Percentiles rank a stretch among this genome's conserved stretches.
phyloP scores from a whole-genome alignment of 768 basidiomycete species.

The Russula compacta region DNA sequence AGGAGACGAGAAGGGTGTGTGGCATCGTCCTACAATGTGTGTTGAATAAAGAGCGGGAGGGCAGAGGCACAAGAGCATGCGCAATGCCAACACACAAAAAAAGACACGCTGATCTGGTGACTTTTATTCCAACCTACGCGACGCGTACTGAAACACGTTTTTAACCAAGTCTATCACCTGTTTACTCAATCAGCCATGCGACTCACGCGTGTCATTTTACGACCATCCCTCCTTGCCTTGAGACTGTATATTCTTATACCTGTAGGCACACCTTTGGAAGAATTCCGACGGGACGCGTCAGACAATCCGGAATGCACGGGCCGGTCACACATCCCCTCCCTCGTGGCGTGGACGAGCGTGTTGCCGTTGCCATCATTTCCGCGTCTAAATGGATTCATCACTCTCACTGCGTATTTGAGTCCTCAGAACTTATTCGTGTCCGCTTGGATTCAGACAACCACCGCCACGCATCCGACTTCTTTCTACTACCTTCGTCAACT shows the following conservation, averaged over 20 bases:
- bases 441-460: not conserved
- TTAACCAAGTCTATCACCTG: not conserved
- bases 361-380: not conserved
- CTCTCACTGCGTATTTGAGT: too few species aligned
- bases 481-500: not conserved
- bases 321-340: not conserved
- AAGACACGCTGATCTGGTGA: not conserved
- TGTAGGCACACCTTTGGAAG: too few species aligned
- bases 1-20: constrained; percentile 31
- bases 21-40: constrained; percentile 25
- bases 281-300: too few species aligned
- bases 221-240: not conserved
- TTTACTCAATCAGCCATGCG: constrained; percentile 2
- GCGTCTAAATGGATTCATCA: not conserved
- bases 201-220: not conserved
- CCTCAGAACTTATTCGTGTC: not conserved
- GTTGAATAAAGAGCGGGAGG: not conserved
- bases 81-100: not conserved
- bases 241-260: too few species aligned
- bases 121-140: not conserved
- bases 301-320: not conserved
- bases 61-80: not conserved
- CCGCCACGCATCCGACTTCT: not conserved
- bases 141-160: not conserved
- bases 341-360: not conserved